phyloP scores from a whole-genome alignment of 2,329 filamentous ascomycete genomes.

The Neofusicoccum kwambonambiense region DNA sequence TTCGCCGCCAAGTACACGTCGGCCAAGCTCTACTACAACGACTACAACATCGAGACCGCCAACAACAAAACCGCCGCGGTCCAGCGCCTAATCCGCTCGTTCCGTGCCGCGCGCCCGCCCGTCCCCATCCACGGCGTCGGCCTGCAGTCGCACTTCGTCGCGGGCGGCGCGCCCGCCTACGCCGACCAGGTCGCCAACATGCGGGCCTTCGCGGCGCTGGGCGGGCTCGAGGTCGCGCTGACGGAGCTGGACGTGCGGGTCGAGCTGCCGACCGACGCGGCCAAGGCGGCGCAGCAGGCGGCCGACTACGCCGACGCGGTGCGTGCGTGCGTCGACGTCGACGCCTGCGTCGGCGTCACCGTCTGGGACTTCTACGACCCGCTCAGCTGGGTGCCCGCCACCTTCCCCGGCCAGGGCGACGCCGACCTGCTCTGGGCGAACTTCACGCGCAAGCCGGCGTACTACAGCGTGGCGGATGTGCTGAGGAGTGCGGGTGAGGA shows the following conservation, averaged over 20 bases:
- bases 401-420: constrained; percentile 38
- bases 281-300: constrained; percentile 47
- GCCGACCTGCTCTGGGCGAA: constrained; percentile 31
- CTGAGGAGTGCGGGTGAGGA: not conserved
- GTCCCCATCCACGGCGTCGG: constrained; percentile 61
- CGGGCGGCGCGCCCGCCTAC: constrained; percentile 51
- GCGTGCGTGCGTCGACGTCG: constrained; percentile 36
- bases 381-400: constrained; percentile 40
- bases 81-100: constrained; percentile 34
- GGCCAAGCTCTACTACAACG: constrained; percentile 62
- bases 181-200: constrained; percentile 48
- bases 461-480: constrained; percentile 31
- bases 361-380: constrained; percentile 45
- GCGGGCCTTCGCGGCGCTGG: constrained; percentile 51
- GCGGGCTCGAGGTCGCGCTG: constrained; percentile 56
- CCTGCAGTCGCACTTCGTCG: constrained; percentile 61
- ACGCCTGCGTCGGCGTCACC: constrained; percentile 40
- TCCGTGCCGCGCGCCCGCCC: constrained; percentile 31
- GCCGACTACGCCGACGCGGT: constrained; percentile 45
- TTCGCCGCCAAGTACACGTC: constrained; percentile 51
- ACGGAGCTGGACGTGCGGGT: constrained; percentile 62
- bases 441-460: constrained; percentile 35
- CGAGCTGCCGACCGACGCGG: constrained; percentile 45
- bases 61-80: constrained; percentile 47
- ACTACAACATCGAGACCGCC: constrained; percentile 56